Base-by-base conservation (phyloP, 2,329 filamentous ascomycete species). In the Colletotrichum sublineola region DNA sequence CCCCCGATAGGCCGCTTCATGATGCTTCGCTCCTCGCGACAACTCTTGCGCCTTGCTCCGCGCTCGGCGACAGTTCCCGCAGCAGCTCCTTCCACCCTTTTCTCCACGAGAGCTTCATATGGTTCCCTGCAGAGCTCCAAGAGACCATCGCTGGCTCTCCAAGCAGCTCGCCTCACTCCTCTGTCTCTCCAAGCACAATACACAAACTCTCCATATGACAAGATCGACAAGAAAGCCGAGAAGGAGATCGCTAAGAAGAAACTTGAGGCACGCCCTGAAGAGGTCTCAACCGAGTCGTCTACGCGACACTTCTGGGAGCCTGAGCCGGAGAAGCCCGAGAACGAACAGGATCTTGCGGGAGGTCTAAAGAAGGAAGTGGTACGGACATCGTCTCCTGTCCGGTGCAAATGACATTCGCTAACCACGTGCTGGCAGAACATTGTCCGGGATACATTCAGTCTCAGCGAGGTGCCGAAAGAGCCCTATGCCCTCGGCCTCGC, bases 401-500 rank as follows among this genome's bases (percentile, higher is more conserved):
- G 33, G 5, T n/a, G 4, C 15, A 20, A 2, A 1, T 15, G 29
- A 29, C n/a, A 5, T n/a, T 56, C 11, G 24, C 29, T 69, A 46
- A 73, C 70, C 75, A 58, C 67, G 56, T 61, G 29, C 42, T 36
- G 33, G 6, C 77, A 94, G 90, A 83, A 87, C 78, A 87, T 88
- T 11, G 88, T 94, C 78, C 90, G 90, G 77, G 90, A 94, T 18
- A 93, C 92, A 1, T 92, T 95, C 78, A 88, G 86, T 29, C 85
- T 95, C 46, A 79, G 81, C 44, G 83, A 84, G 2, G 92, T 94
- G 5, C 93, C 93, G 9, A 89, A 86, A 77, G 90, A 93, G 79
- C 89, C 92, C 31, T 86, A 92, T 61, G 85, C 87, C 70, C 87
- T 95, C 55, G 93, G 93, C 68, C 85, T 94, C 71, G 93, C 93